Base-by-base conservation (phyloP, 1,284 basidiomycete genomes). In the Naganishia liquefaciens region DNA sequence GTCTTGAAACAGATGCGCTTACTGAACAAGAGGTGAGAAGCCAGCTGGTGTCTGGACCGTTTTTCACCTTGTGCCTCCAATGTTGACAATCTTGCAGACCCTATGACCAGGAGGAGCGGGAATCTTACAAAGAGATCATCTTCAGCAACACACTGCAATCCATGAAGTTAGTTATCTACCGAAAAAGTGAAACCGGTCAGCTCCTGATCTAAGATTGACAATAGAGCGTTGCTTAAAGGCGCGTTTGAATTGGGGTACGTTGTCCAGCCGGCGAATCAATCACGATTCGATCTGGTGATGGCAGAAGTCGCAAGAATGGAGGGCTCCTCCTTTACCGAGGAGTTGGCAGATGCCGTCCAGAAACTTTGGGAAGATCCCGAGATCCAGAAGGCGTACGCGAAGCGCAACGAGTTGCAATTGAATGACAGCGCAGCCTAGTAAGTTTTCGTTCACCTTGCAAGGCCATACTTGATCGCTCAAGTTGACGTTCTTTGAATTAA, bases 1-100 rank as follows among this genome's bases (percentile, higher is more conserved):
- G 89, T 96, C 27, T 83, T 96, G 68, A 95, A 96, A 81, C 93
- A 95, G 80, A 95, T 95, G 93, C 92, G 94, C 76, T 86, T 95
- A 77, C 95, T 96, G 67, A 90, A 95, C 77, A 89, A 78, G 72
- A 78, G 76, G 77, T 78, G 63, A 62, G 77, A 61, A 21, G 44
- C 15, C 13, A 10, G 37, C 3, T 37, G 25, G 50, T 47, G 15
- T 33, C 21, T 5, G 15, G 30, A 46, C 1, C 27, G 6, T 25
- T 23, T 25, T 2, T 28, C 54, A 33, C 28, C 39, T 44, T 6
- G 23, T 33, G 21, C 39, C 13, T 4, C n/a, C 50, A n/a, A 39
- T 55, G 42, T 65, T 69, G 23, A 53, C 53, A 47, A n/a, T 44
- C 17, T 28, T 39, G 23, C 75, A 83, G 77, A 63, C 82, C 93